phyloP scores from a whole-genome alignment of 2,329 filamentous ascomycete genomes.

The Lanzia echinophila region DNA sequence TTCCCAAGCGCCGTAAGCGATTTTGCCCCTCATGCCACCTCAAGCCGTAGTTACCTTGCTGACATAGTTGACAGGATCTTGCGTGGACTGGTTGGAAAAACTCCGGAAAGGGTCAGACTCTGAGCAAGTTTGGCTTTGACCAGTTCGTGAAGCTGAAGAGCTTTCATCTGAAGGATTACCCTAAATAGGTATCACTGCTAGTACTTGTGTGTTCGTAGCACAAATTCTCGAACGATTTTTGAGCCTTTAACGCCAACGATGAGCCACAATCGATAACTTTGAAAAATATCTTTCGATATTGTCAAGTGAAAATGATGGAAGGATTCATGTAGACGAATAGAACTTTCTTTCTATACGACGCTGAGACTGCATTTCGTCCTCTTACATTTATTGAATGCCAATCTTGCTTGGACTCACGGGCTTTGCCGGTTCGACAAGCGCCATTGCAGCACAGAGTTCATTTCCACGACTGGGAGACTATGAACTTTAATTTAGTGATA shows the following conservation, averaged over 20 bases:
- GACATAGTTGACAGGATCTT: conserved; percentile 55
- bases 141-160: conserved; percentile 96
- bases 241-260: conserved; percentile 1
- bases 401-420: conserved; percentile 4
- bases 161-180: conserved; percentile 82
- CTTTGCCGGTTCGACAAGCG: conserved; percentile 6
- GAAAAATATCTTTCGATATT: not conserved
- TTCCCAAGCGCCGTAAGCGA: conserved; percentile 79
- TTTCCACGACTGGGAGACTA: not conserved
- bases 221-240: conserved; percentile 9
- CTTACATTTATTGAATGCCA: conserved; percentile 4
- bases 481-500: conserved; percentile 9
- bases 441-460: conserved; percentile 3
- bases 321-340: conserved; percentile 8
- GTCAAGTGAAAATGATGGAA: conserved; percentile 8
- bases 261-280: conserved; percentile 8
- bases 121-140: conserved; percentile 87
- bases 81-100: conserved; percentile 99
- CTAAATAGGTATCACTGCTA: conserved; percentile 35
- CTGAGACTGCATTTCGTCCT: not conserved
- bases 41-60: conserved; percentile 17
- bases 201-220: conserved; percentile 6
- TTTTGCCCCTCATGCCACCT: not conserved
- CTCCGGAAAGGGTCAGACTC: conserved; percentile 82
- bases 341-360: not conserved